Evolutionary conservation across 805 yeast species (phyloP).

Genomic region (Torulaspora delbrueckii): DNA sequence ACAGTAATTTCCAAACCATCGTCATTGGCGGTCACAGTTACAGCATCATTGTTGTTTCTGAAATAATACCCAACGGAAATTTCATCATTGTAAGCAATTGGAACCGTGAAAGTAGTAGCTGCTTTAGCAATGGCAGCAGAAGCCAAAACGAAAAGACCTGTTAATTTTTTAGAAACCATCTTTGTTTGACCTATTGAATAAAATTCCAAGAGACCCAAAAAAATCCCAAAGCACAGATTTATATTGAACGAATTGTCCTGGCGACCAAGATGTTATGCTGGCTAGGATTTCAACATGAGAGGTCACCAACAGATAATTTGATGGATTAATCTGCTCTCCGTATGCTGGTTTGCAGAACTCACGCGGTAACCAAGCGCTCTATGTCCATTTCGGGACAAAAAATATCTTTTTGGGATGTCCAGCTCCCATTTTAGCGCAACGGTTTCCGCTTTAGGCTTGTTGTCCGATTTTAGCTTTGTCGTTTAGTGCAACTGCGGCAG

Average conservation of each 20-base stretch:
- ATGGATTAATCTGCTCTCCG: not conserved
- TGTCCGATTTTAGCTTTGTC: not conserved
- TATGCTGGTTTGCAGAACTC: not conserved
- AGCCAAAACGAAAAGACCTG: conserved; percentile 8
- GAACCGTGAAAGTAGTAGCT: conserved; percentile 16
- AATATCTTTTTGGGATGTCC: not conserved
- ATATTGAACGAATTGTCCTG: not conserved
- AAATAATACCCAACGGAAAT: conserved; percentile 23
- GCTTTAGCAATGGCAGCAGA: conserved; percentile 14
- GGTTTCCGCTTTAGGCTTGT: not conserved
- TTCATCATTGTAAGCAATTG: conserved; percentile 18
- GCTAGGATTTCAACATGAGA: not conserved
- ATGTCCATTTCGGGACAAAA: no score
- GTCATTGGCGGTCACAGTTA: conserved; percentile 17
- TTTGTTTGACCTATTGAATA: not conserved
- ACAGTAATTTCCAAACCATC: conserved; percentile 22
- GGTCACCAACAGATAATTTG: not conserved
- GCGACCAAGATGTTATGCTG: not conserved
- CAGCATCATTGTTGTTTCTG: conserved; percentile 18
- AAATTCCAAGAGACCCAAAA: not conserved
- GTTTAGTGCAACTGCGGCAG: not conserved
- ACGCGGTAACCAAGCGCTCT: not conserved
- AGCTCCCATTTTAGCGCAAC: not conserved
- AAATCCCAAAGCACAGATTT: not conserved
- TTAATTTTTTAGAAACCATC: conserved; percentile 8